Percentiles rank a stretch among this genome's conserved stretches.
Evolutionary conservation across 2,329 filamentous ascomycete species (phyloP).

Genomic region (Clarireedia sp.): DNA sequence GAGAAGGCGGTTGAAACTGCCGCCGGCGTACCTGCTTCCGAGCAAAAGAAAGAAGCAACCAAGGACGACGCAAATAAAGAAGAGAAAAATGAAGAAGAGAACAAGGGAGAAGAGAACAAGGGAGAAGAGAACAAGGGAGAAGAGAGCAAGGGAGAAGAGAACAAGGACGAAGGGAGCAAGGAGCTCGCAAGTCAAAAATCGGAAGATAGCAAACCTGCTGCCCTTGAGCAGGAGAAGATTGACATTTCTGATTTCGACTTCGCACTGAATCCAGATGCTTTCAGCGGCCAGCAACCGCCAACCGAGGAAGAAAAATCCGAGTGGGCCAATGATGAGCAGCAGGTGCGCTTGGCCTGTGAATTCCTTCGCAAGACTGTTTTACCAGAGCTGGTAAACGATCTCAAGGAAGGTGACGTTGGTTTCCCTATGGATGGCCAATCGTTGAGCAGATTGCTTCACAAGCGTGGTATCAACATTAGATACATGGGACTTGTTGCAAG

Average conservation of each 20-base stretch:
- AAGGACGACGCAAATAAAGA: too few relatives aligned
- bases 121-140: too few relatives aligned
- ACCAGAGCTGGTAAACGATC: slow-evolving; percentile 76
- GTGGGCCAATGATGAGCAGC: slow-evolving; percentile 74
- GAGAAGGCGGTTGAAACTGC: slow-evolving; percentile 27
- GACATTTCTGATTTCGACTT: slow-evolving; percentile 85
- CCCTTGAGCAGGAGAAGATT: slow-evolving; percentile 51
- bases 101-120: background rate
- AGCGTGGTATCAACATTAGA: slow-evolving; percentile 92
- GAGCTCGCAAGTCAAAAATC: slow-evolving; percentile 9
- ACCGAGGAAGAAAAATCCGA: slow-evolving; percentile 84
- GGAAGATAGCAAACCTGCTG: slow-evolving; percentile 23
- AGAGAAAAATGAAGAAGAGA: background rate
- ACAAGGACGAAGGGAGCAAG: too few relatives aligned
- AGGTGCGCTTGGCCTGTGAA: slow-evolving; percentile 76
- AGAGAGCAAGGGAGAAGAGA: too few relatives aligned
- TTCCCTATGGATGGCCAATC: slow-evolving; percentile 99
- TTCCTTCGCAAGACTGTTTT: slow-evolving; percentile 72
- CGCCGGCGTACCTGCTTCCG: background rate
- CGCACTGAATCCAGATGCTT: slow-evolving; percentile 88
- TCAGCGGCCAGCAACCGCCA: slow-evolving; percentile 84
- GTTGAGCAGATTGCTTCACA: slow-evolving; percentile 80
- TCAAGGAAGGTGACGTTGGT: slow-evolving; percentile 86
- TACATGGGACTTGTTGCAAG: slow-evolving; percentile 83
- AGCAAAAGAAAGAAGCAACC: too few relatives aligned